A percentile compares a stretch with the other conserved stretches of the same genome.
phyloP scores from a whole-genome alignment of 2,329 filamentous ascomycete genomes.

The Penicillium sp. region DNA sequence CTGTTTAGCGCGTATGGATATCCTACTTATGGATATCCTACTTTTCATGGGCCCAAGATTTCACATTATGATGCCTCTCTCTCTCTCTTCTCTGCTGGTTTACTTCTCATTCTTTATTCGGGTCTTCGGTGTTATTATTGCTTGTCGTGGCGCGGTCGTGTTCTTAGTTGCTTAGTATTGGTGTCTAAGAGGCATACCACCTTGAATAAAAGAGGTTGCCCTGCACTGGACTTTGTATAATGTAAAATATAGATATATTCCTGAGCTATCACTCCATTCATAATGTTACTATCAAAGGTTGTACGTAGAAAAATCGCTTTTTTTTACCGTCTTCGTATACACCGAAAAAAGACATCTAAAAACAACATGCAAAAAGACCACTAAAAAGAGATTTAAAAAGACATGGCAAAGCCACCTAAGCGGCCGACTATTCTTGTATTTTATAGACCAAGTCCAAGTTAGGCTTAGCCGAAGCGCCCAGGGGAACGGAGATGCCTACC shows the following conservation, averaged over 20 bases:
- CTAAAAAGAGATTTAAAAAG: too few species aligned
- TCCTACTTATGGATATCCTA: conserved; percentile 10
- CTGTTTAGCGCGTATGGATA: conserved; percentile 6
- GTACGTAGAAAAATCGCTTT: too few species aligned
- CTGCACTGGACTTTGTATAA: background rate
- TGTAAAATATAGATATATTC: background rate
- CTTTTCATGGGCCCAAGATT: background rate
- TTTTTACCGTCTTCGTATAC: too few species aligned
- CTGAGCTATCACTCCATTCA: background rate
- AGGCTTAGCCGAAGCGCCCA: background rate
- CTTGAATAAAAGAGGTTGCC: too few species aligned
- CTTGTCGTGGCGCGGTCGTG: background rate
- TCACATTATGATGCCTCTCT: background rate
- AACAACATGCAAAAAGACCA: too few species aligned
- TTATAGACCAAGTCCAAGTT: background rate
- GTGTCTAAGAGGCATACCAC: background rate
- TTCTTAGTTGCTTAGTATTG: background rate
- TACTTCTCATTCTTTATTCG: background rate
- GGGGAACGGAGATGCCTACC: background rate
- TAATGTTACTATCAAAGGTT: too few species aligned
- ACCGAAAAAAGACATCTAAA: too few species aligned
- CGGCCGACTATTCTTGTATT: too few species aligned
- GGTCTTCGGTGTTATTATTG: background rate
- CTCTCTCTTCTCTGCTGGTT: background rate
- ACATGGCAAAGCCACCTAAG: too few species aligned